Base-by-base conservation (phyloP, 2,329 filamentous ascomycete species). In the Hypoxylon sp. region DNA sequence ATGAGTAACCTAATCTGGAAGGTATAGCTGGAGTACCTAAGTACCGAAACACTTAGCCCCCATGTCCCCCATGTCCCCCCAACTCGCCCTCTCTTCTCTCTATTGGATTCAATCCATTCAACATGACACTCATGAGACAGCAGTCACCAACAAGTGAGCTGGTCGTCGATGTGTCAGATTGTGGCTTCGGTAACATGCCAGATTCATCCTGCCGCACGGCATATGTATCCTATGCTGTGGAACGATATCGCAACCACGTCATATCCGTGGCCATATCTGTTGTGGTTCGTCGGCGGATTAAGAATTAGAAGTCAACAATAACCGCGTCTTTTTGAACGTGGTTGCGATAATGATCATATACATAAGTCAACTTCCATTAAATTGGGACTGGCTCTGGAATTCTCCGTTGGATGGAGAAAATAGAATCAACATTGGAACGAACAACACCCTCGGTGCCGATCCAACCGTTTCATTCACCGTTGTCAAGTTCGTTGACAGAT, bases 51-150 rank as follows among this genome's bases (percentile, higher is more conserved):
- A 32, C 30, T 30, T 23, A 53, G 41, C 19, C 43, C 55, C 28
- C 45, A 14, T 17, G 11, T 17, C 34, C 6, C 19, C 28, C 36
- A 21, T 7, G 11, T 17, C 1, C 57, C 28, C 36, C 46, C 48
- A 45, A 25, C n/a, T 36, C 14, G 9, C 50, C 43, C 43, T 7
- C 59, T 14, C 38, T 21, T 34, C 45, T 45, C 50, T 65, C 19
- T n/a, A 55, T 43, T 59, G 52, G 63, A 48, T 53, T 57, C 58
- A 32, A 43, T 38, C 7, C 49, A 36, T 46, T 45, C 45, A 52
- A 30, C 32, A 65, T 51, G 57, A 65, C 62, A 65, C 36, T 32
- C 53, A 68, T 65, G 66, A 68, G 58, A 68, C 66, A 11, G 10
- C 41, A 46, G 43, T 52, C n/a, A 43, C 28, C 21, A 57, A 34